These are phyloP conservation scores for Trichophyton verrucosum DNA, from an alignment of 2,329 filamentous ascomycete genomes.

Conservation along the genomic window DNA sequence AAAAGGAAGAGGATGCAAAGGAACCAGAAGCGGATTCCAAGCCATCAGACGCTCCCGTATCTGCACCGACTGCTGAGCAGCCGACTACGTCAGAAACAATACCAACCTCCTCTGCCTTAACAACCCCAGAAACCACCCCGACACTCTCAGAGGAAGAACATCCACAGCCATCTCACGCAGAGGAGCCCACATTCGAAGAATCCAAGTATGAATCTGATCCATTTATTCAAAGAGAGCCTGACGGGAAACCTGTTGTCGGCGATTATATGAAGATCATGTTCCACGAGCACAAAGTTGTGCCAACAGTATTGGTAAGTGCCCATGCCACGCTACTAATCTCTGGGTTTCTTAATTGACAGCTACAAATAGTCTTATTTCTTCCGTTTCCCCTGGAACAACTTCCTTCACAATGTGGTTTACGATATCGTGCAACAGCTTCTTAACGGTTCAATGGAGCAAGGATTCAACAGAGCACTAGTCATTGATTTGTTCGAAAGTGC, in stretches of 20 bases:
- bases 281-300: conserved; percentile 85
- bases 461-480: conserved; percentile 79
- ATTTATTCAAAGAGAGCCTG: conserved; percentile 46
- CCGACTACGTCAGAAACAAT: background rate
- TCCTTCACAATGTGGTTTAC: conserved; percentile 97
- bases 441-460: conserved; percentile 93
- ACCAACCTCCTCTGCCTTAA: background rate
- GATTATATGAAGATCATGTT: conserved; percentile 94
- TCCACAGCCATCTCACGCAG: background rate
- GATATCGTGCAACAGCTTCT: conserved; percentile 98
- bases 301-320: conserved; percentile 72
- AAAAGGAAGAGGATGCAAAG: background rate
- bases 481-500: conserved; percentile 88
- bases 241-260: conserved; percentile 70
- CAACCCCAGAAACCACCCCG: background rate
- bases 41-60: background rate
- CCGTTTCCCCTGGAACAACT: conserved; percentile 98
- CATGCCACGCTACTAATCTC: no score
- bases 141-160: background rate
- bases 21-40: background rate
- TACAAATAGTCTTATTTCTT: conserved; percentile 78
- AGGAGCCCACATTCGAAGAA: background rate
- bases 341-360: conserved; percentile 4
- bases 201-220: background rate
- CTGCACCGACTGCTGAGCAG: background rate